Evolutionary conservation across 305 asterid genomes (phyloP).

Genomic region (Andrographis paniculata): DNA sequence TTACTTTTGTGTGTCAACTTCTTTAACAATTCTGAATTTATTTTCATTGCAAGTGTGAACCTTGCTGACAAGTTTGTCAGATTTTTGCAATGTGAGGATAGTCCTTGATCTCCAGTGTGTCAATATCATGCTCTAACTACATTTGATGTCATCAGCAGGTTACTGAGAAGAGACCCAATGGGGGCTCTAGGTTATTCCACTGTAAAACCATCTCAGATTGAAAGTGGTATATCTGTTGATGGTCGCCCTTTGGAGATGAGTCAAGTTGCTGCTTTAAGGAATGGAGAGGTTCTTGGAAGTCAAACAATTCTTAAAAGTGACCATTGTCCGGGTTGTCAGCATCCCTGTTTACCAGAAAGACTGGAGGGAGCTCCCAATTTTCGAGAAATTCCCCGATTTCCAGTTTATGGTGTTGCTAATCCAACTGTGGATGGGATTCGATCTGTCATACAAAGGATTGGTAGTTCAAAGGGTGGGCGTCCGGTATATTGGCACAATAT

Average conservation of each 20-base stretch:
- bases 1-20: too few species aligned
- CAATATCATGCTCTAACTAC: slow-evolving; percentile 17
- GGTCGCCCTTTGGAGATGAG: slow-evolving; percentile 80
- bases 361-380: slow-evolving; percentile 98
- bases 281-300: slow-evolving; percentile 95
- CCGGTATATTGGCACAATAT: slow-evolving; percentile 96
- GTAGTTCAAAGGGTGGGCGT: slow-evolving; percentile 72
- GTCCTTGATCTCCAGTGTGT: slow-evolving; percentile 8
- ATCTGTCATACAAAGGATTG: slow-evolving; percentile 86
- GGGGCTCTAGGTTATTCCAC: slow-evolving; percentile 90
- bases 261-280: slow-evolving; percentile 88
- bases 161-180: slow-evolving; percentile 96
- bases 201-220: slow-evolving; percentile 33
- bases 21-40: too few species aligned
- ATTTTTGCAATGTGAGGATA: slow-evolving; percentile 14
- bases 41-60: too few species aligned
- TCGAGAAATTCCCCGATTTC: slow-evolving; percentile 90
- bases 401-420: slow-evolving; percentile 97
- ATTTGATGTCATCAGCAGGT: slow-evolving; percentile 40
- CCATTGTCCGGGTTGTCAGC: slow-evolving; percentile 97
- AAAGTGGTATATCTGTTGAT: slow-evolving; percentile 42
- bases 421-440: slow-evolving; percentile 89
- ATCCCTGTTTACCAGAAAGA: slow-evolving; percentile 75
- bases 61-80: too few species aligned
- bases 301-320: slow-evolving; percentile 98